Evolutionary conservation across 495 filamentous ascomycete genomes (phyloP).

Genomic region (Trichoderma virens): DNA sequence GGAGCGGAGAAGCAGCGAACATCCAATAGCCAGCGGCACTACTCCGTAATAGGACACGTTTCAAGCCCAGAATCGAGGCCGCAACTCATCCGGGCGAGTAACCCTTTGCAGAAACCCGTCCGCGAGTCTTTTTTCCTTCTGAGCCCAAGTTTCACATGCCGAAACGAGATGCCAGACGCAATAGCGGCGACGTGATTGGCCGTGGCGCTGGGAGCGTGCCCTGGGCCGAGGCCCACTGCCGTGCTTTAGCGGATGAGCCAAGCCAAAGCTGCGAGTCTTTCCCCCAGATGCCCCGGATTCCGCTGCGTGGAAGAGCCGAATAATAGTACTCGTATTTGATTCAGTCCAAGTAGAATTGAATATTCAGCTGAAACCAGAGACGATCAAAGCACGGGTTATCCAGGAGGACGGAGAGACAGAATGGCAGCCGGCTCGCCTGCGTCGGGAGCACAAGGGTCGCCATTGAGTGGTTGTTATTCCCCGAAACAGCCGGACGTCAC

Average conservation of each 20-base stretch:
- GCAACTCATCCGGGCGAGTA: background rate
- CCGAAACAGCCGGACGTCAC: constrained; percentile 8
- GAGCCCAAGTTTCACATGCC: constrained; percentile 2
- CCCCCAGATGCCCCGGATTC: constrained; percentile 5
- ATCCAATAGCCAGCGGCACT: background rate
- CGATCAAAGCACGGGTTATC: no score
- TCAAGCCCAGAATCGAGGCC: background rate
- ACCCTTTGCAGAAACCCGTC: background rate
- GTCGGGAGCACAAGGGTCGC: background rate
- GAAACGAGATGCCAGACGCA: background rate
- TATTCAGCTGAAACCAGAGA: no score
- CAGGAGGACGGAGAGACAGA: constrained; percentile 12
- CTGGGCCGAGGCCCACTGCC: constrained; percentile 4
- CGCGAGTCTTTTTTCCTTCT: background rate
- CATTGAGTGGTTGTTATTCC: constrained; percentile 5
- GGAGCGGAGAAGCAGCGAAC: background rate
- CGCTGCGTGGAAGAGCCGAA: no score
- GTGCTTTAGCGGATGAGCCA: background rate
- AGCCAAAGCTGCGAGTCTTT: background rate
- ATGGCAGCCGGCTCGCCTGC: constrained; percentile 5
- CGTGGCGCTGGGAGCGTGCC: background rate
- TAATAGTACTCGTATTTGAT: no score
- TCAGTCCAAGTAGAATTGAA: no score
- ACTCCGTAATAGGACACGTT: background rate
- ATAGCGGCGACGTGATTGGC: background rate